Evolutionary conservation across 1,139 yeast species (phyloP).

Genomic region (Tardiomyces digboiensis): DNA sequence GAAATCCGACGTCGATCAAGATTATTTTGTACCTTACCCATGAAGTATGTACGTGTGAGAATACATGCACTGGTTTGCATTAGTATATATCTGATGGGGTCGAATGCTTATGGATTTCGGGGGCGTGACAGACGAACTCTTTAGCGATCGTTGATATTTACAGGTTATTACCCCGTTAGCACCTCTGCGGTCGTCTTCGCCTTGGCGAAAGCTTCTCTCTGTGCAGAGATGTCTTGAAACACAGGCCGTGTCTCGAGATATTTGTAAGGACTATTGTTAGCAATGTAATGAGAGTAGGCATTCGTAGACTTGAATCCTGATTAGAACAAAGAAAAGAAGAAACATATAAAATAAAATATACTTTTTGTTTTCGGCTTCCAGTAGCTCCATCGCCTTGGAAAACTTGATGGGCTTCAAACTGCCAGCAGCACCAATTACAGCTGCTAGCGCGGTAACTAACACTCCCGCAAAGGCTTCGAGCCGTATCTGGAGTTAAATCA

Average conservation of each 20-base stretch:
- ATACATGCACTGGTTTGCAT: too few relatives aligned
- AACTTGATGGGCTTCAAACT: conserved; percentile 20
- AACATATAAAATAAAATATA: background rate
- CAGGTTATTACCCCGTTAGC: too few relatives aligned
- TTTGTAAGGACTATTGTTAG: conserved; percentile 14
- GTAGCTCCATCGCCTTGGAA: conserved; percentile 18
- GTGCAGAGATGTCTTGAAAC: conserved; percentile 21
- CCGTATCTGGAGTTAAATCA: conserved; percentile 18
- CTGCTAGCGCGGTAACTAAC: conserved; percentile 13
- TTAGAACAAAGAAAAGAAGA: too few relatives aligned
- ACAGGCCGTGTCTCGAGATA: conserved; percentile 25
- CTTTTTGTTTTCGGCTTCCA: conserved; percentile 10
- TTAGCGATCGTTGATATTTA: too few relatives aligned
- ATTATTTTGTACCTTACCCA: too few relatives aligned
- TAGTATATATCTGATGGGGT: too few relatives aligned
- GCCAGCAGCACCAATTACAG: conserved; percentile 15
- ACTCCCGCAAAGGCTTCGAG: conserved; percentile 25
- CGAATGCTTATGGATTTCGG: too few relatives aligned
- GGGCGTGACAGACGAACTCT: too few relatives aligned
- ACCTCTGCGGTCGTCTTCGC: conserved; percentile 12
- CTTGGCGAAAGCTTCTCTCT: conserved; percentile 19
- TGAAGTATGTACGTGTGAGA: too few relatives aligned
- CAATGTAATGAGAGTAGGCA: conserved; percentile 2
- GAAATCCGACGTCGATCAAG: too few relatives aligned
- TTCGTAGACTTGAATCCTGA: too few relatives aligned